Conservation (phyloP, 2,329 filamentous ascomycete genomes). For the Rutstroemia sp. region DNA sequence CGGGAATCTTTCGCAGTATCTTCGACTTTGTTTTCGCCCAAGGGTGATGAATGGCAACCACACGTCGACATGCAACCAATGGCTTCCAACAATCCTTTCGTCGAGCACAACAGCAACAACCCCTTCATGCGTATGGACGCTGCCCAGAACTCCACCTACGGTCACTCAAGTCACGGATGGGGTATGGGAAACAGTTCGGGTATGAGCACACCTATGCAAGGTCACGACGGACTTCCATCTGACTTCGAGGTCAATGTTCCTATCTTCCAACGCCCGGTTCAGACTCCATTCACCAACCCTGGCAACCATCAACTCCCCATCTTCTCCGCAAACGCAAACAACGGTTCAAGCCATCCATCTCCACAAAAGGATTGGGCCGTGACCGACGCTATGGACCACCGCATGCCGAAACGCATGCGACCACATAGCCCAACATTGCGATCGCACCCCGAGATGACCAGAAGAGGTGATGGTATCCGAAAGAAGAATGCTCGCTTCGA, state of each 20-base stretch:
- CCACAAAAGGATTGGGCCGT: slow-evolving; percentile 53
- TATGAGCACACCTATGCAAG: slow-evolving; percentile 65
- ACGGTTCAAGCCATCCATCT: slow-evolving; percentile 45
- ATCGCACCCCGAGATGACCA: slow-evolving; percentile 64
- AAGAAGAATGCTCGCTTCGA: slow-evolving; percentile 99
- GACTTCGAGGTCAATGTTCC: slow-evolving; percentile 46
- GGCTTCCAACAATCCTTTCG: slow-evolving; percentile 56
- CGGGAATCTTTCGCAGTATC: slow-evolving; percentile 56
- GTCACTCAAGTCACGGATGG: slow-evolving; percentile 26
- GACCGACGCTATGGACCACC: slow-evolving; percentile 40
- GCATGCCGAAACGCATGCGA: slow-evolving; percentile 53
- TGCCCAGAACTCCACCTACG: slow-evolving; percentile 33
- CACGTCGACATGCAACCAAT: slow-evolving; percentile 58
- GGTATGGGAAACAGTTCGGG: slow-evolving; percentile 47
- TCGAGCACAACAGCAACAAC: slow-evolving; percentile 49
- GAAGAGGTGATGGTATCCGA: slow-evolving; percentile 55
- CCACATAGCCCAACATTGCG: slow-evolving; percentile 60
- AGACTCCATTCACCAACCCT: slow-evolving; percentile 48
- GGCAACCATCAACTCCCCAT: slow-evolving; percentile 43
- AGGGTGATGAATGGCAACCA: slow-evolving; percentile 53
- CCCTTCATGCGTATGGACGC: slow-evolving; percentile 60
- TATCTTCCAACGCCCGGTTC: slow-evolving; percentile 45
- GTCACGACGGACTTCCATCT: slow-evolving; percentile 55
- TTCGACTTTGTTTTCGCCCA: slow-evolving; percentile 56
- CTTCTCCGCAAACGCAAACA: slow-evolving; percentile 42